phyloP scores from a whole-genome alignment of 495 filamentous ascomycete genomes.

The Podospora sp. region DNA sequence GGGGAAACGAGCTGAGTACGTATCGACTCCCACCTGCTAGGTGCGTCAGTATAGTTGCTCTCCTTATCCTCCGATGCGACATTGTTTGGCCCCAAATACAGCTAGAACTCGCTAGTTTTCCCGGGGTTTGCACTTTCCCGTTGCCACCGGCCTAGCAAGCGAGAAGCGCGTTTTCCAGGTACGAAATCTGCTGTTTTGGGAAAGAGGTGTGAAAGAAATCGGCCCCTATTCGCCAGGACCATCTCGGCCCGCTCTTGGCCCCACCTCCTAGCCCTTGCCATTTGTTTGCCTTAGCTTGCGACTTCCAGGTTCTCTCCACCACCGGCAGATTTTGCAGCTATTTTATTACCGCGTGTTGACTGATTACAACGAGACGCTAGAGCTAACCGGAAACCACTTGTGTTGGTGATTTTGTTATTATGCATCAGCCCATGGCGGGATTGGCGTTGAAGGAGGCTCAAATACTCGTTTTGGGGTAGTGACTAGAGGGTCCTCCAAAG shows the following conservation, averaged over 20 bases:
- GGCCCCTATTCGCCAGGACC: neutral
- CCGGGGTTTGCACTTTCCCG: neutral
- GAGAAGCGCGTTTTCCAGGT: neutral
- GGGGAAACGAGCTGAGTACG: neutral
- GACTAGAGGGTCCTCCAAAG: too few relatives aligned
- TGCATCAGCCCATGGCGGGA: too few relatives aligned
- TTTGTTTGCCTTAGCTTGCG: constrained; percentile 11
- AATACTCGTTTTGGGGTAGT: too few relatives aligned
- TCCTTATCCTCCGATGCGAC: neutral
- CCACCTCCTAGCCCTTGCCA: neutral
- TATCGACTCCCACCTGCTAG: neutral
- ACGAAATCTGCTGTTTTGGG: neutral
- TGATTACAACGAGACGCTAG: too few relatives aligned
- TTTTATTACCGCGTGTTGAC: neutral
- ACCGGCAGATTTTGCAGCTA: neutral
- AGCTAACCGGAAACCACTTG: too few relatives aligned
- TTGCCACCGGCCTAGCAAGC: neutral
- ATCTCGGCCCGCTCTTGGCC: neutral
- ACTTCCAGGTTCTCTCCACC: neutral
- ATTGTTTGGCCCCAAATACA: neutral
- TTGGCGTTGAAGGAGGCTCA: too few relatives aligned
- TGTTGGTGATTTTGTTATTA: too few relatives aligned
- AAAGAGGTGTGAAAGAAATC: constrained; percentile 11
- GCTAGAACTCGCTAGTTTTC: neutral
- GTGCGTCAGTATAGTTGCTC: neutral